Evolutionary conservation across 345 rosid species (phyloP), one percentile per base, ranked within the genome.

Genomic region (Linum trigynum): DNA sequence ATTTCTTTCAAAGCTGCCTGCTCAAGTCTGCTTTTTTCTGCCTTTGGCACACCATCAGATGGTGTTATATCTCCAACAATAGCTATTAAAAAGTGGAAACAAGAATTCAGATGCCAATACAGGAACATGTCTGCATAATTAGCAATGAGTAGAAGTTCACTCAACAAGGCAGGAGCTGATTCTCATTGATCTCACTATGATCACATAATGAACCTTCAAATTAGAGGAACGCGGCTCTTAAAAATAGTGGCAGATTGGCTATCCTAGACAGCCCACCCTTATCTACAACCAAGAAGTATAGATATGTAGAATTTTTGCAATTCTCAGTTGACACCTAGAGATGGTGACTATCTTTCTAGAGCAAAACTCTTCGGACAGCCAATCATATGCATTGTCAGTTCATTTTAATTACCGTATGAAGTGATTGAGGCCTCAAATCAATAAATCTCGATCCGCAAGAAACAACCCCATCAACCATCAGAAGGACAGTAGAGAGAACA

Each of bases 41-140:
- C 57, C 66, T 74, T 74, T 3, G 78, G 78, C 65, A 74, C 78
- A 23, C 74, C 78, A 36, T 74, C 74, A 62, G 78, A 66, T 74
- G 78, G 78, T 40, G 74, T 74, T 66, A 70, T 70, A 57, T 74
- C 78, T 66, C 78, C 78, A 65, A 74, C 78, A 57, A 70, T 74
- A 62, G 71, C 78, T 70, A 63, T 69, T 53, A 69, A 43, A 59
- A 59, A 65, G 43, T 62, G 62, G 70, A 74, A 1, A 39, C 55
- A 23, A 23, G 57, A 61, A 45, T 63, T 67, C 62, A 67, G 70
- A 65, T 62, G 56, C 70, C 43, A 57, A 61, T 66, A 61, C 69
- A 11, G 69, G 32, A 60, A 56, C 6, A 62, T 5, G 35, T 16
- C 4, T 5, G 6, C 48, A 40, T 15, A 43, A 37, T 55, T 17